These are phyloP conservation scores for Truncatella angustata DNA, from an alignment of 2,329 filamentous ascomycete species.

Conservation along the genomic window DNA sequence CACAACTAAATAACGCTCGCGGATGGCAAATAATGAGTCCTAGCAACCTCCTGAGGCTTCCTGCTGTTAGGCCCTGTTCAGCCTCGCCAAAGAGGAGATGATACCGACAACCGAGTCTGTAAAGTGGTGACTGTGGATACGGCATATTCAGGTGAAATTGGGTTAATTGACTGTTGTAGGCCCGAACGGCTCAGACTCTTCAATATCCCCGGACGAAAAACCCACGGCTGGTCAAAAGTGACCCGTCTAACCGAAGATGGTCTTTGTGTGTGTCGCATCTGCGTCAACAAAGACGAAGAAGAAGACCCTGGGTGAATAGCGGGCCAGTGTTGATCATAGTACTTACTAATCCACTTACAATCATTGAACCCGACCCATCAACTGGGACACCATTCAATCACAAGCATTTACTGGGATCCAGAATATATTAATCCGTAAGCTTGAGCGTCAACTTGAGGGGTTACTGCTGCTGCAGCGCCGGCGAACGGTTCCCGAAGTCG, in stretches of 20 bases:
- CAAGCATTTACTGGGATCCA: not conserved
- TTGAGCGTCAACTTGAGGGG: conserved; percentile 5
- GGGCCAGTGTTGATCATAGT: not conserved
- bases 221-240: not conserved
- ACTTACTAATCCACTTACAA: not conserved
- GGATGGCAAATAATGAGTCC: not conserved
- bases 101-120: not conserved
- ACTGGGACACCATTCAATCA: too few relatives aligned
- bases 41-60: not conserved
- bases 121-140: conserved; percentile 4
- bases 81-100: conserved; percentile 6
- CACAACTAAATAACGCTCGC: not conserved
- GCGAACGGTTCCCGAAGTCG: conserved; percentile 6
- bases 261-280: not conserved
- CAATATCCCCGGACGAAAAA: not conserved
- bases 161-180: too few relatives aligned
- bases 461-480: conserved; percentile 1
- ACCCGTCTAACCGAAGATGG: conserved; percentile 5
- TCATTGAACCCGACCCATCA: not conserved
- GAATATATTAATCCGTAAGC: not conserved
- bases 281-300: not conserved
- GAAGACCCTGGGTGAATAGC: not conserved
- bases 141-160: conserved; percentile 1
- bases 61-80: conserved; percentile 1
- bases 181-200: not conserved